These are phyloP conservation scores for Solanum pimpinellifolium DNA, from an alignment of 257 asterid genomes.

Conservation along the genomic window DNA sequence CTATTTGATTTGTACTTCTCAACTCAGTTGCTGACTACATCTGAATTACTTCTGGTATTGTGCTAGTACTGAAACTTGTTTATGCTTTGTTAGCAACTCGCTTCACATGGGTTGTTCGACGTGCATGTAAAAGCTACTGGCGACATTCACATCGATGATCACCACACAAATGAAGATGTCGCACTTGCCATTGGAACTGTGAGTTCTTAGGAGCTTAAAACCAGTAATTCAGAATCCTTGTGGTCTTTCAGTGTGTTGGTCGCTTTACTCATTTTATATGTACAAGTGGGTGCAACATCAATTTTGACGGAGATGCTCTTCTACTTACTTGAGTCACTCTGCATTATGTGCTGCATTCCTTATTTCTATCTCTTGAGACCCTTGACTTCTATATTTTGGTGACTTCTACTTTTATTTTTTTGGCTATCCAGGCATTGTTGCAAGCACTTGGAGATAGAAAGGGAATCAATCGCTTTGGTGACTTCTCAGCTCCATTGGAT, in stretches of 20 bases:
- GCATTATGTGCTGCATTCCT: neutral
- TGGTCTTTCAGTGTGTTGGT: neutral
- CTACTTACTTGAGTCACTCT: neutral
- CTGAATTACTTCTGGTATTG: neutral
- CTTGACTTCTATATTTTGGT: neutral
- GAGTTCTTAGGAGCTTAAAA: constrained; percentile 8
- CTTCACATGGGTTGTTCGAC: constrained; percentile 87
- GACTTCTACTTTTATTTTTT: neutral
- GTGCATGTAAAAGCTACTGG: constrained; percentile 79
- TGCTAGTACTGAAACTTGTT: constrained; percentile 4
- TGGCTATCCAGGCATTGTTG: constrained; percentile 57
- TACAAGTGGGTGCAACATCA: neutral
- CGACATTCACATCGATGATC: constrained; percentile 89
- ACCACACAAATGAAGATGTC: constrained; percentile 91
- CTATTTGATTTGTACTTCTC: neutral
- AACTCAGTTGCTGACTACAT: neutral
- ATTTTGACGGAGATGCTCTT: neutral
- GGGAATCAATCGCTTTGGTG: constrained; percentile 89
- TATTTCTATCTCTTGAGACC: neutral
- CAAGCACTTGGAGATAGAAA: constrained; percentile 93
- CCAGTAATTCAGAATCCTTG: neutral
- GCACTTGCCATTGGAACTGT: constrained; percentile 89
- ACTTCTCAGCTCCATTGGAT: constrained; percentile 96
- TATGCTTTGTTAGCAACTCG: constrained; percentile 58
- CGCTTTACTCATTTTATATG: neutral